These are phyloP conservation scores for Iberis pinnata DNA, from an alignment of 345 rosid genomes.

Conservation along the genomic window DNA sequence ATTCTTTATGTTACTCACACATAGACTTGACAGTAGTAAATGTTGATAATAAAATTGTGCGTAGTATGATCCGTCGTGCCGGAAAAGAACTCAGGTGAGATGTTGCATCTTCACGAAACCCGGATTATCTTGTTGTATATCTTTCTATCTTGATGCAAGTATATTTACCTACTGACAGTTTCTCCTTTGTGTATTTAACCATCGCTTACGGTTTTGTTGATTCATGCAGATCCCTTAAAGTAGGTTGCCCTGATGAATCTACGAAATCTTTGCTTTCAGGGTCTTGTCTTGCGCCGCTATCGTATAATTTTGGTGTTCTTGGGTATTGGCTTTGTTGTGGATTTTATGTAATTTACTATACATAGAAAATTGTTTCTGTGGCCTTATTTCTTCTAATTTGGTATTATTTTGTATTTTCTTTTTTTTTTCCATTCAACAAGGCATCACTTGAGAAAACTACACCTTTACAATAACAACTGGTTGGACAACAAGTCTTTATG, in stretches of 20 bases:
- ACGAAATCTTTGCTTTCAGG: constrained; percentile 45
- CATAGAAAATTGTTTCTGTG: neutral
- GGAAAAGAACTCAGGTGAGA: constrained; percentile 62
- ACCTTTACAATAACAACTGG: constrained; percentile 51
- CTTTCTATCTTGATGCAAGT: too few relatives aligned
- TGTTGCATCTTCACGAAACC: neutral
- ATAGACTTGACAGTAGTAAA: constrained; percentile 51
- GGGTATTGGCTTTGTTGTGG: constrained; percentile 1
- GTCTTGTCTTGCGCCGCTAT: constrained; percentile 54
- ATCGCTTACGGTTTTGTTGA: neutral
- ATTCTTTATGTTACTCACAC: constrained; percentile 55
- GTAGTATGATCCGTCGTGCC: constrained; percentile 60
- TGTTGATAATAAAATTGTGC: constrained; percentile 56
- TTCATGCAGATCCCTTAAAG: constrained; percentile 51
- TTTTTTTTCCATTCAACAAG: constrained; percentile 27
- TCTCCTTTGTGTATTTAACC: neutral
- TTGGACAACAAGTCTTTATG: constrained; percentile 45
- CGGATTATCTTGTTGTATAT: too few relatives aligned
- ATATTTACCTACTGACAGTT: too few relatives aligned
- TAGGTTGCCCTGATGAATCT: constrained; percentile 38
- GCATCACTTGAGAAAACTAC: constrained; percentile 56
- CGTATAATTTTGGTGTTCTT: neutral
- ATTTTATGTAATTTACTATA: too few relatives aligned
- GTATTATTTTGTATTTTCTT: constrained; percentile 6
- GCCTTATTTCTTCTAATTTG: constrained; percentile 3